Evolutionary conservation across 495 filamentous ascomycete species (phyloP).

Genomic region (Staphylotrichum tortipilum): DNA sequence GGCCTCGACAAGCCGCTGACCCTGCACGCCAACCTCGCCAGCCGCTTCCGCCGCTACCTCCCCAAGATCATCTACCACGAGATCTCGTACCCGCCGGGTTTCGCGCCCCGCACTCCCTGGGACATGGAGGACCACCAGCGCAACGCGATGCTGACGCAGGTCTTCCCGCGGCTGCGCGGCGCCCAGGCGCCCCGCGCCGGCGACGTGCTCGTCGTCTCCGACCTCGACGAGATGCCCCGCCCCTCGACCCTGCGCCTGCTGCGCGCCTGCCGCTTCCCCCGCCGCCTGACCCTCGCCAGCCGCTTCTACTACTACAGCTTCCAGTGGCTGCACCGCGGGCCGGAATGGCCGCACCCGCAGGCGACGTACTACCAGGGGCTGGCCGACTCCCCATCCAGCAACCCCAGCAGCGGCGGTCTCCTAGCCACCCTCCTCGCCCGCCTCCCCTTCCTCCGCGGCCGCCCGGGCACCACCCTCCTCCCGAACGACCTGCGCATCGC

Average conservation of each 20-base stretch:
- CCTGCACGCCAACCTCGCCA: constrained; percentile 33
- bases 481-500: constrained; percentile 42
- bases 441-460: too few relatives aligned
- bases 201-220: constrained; percentile 40
- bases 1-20: constrained; percentile 39
- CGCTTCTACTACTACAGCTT: constrained; percentile 51
- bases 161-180: constrained; percentile 35
- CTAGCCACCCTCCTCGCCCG: too few relatives aligned
- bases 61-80: constrained; percentile 49
- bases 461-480: constrained; percentile 32
- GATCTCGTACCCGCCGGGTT: constrained; percentile 34
- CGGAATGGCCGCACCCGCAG: constrained; percentile 48
- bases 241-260: constrained; percentile 37
- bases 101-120: constrained; percentile 32
- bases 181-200: constrained; percentile 20
- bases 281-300: constrained; percentile 42
- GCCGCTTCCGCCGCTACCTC: constrained; percentile 34
- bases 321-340: constrained; percentile 44
- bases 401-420: too few relatives aligned
- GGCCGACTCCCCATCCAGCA: too few relatives aligned
- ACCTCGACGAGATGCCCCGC: constrained; percentile 47
- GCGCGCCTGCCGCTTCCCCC: constrained; percentile 42
- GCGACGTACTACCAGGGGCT: constrained; percentile 46
- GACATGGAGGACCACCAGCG: constrained; percentile 44
- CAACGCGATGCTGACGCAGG: constrained; percentile 42